These are phyloP conservation scores for Kwoniella europaea DNA, from an alignment of 768 basidiomycete species.

Conservation along the genomic window DNA sequence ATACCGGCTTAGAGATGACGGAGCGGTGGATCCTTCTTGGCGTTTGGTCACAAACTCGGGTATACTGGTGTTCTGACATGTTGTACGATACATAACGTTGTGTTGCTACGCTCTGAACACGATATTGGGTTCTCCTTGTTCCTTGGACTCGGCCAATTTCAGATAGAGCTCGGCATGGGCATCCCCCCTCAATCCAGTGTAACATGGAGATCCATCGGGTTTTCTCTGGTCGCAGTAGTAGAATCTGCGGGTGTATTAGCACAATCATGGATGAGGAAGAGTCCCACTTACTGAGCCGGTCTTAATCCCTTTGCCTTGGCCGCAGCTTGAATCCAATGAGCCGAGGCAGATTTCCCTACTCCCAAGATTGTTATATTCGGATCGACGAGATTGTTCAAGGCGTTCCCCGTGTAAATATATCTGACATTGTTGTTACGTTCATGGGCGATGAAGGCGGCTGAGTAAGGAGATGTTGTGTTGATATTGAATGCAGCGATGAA, in stretches of 20 bases:
- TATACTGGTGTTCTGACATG: constrained; percentile 1
- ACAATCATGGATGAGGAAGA: background rate
- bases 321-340: constrained; percentile 6
- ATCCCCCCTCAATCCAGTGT: constrained; percentile 10
- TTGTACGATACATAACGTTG: background rate
- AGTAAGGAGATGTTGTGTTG: constrained; percentile 8
- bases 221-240: constrained; percentile 10
- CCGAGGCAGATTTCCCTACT: constrained; percentile 5
- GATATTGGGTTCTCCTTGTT: constrained; percentile 7
- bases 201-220: constrained; percentile 4
- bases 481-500: background rate
- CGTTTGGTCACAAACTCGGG: constrained; percentile 9
- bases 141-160: constrained; percentile 1
- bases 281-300: constrained; percentile 11
- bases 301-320: background rate
- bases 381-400: constrained; percentile 2
- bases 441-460: constrained; percentile 3
- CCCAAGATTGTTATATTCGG: constrained; percentile 5
- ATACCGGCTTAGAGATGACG: constrained; percentile 19
- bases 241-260: background rate
- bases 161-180: constrained; percentile 13
- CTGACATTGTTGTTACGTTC: background rate
- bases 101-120: constrained; percentile 12
- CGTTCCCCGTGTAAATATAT: constrained; percentile 12
- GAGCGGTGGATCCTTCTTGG: constrained; percentile 21